Base-by-base conservation (phyloP, 2,329 filamentous ascomycete species). In the Fusarium falciforme region DNA sequence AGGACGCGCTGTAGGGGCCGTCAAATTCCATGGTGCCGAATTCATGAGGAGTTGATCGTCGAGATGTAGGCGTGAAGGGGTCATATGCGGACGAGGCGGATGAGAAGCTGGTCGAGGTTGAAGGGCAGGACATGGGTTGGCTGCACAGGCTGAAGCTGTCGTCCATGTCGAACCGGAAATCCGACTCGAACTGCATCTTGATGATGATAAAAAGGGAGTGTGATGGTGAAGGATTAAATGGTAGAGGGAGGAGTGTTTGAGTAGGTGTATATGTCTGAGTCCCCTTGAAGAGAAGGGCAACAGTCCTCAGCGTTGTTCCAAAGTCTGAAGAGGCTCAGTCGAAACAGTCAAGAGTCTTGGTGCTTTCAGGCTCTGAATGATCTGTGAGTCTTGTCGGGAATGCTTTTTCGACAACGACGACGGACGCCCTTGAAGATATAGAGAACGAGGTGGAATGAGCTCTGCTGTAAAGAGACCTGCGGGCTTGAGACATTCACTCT, bases 11-110 rank as follows among this genome's bases (percentile, higher is more conserved):
- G 58, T 79, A 83, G 63, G 76, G 71, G n/a, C 76, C 78, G 20
- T 85, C 81, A 71, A 84, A 84, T 52, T 84, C 82, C 70, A 85
- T 75, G 60, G 75, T 76, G 40, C 82, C 71, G 54, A 82, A 78
- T 64, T 82, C 80, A 71, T 84, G 80, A 10, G 85, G 84, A 20
- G 84, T 84, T 52, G 85, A 86, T 64, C 84, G 82, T 77, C 84
- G 80, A 65, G 85, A 86, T 33, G 80, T 82, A 52, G 85, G 85
- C 44, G 85, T 87, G 68, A 83, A 86, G 29, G 84, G 81, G 44
- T 84, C 84, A 80, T 84, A 86, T 61, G 78, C 74, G 35, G 83
- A 84, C 31, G 83, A 84, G 33, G 81, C 79, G 10, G 83, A 83
- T 8, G 83, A 84, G 73, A 84, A 85, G 78, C 83, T 85, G 40